Base-by-base conservation (phyloP, 768 basidiomycete species). In the Termitomyces sp. region DNA sequence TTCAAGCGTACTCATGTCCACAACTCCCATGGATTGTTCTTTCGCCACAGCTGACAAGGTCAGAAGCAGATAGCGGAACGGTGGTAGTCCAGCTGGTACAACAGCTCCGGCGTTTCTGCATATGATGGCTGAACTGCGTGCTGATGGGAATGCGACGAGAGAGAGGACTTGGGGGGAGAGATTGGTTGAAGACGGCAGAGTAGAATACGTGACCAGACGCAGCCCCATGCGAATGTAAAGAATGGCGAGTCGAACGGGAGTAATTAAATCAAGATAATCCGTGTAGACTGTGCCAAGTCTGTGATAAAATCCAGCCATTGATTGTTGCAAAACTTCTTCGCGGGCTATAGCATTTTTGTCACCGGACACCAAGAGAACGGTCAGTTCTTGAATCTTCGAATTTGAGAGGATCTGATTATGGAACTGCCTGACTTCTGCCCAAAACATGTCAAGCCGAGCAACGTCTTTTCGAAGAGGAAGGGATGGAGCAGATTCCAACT, bases 401-500 rank as follows among this genome's bases (percentile, higher is more conserved):
- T 75, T 55, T 2, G 75, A 66, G 26, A 85, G 63, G 60, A 87
- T 72, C 56, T 88, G 88, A 12, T 64, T 68, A 50, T 84, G 74
- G 76, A 98, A 96, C 56, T 92, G 86, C 1, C 77, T 72, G 12
- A 96, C 84, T 66, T 92, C 90, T 3, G 81, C 75, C 89, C 90
- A 92, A 68, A 85, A 90, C 55, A 77, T 73, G 44, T 82, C 81
- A 12, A 91, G 69, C 6, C 74, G 78, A n/a, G 75, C 61, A 37
- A 82, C 63, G 59, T 82, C 75, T 28, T 73, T 64, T 51, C 79
- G 70, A 33, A 62, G 52, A 10, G 77, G 72, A 54, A 75, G 51
- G 16, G 64, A 55, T 9, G 75, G 61, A 39, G 70, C 18, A 56
- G 55, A 49, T 28, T 59, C 36, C 45, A 75, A 64, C 28, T 72